Evolutionary conservation across 495 filamentous ascomycete genomes (phyloP).

Genomic region (Astrothelium macrocarpum): DNA sequence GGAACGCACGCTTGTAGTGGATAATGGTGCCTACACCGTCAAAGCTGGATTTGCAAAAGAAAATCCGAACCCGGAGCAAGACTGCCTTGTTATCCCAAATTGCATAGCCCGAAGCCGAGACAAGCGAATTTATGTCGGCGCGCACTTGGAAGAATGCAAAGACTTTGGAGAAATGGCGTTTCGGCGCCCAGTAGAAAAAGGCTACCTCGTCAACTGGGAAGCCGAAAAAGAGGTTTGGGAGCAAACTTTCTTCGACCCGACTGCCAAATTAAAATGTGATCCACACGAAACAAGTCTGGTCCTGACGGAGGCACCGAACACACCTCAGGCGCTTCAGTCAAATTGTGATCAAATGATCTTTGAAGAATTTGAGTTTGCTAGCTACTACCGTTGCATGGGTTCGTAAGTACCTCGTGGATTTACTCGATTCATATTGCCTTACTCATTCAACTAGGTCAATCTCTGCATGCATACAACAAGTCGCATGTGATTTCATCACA

Average conservation of each 20-base stretch:
- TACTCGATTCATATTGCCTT: not conserved
- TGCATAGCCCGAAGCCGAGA: slow-evolving; percentile 76
- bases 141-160: slow-evolving; percentile 67
- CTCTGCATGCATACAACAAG: slow-evolving; percentile 80
- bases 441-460: slow-evolving; percentile 41
- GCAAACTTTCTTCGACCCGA: slow-evolving; percentile 70
- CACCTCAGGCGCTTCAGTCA: slow-evolving; percentile 64
- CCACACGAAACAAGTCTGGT: slow-evolving; percentile 73
- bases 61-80: slow-evolving; percentile 22
- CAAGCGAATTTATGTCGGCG: slow-evolving; percentile 65
- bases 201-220: slow-evolving; percentile 95
- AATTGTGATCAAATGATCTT: slow-evolving; percentile 96
- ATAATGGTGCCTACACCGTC: slow-evolving; percentile 89
- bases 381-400: slow-evolving; percentile 69
- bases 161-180: slow-evolving; percentile 88
- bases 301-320: slow-evolving; percentile 86
- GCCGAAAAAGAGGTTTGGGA: slow-evolving; percentile 95
- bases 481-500: slow-evolving; percentile 33
- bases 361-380: slow-evolving; percentile 93
- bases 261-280: slow-evolving; percentile 57
- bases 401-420: slow-evolving; percentile 28
- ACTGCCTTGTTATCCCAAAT: slow-evolving; percentile 72
- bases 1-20: slow-evolving; percentile 58
- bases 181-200: slow-evolving; percentile 87
- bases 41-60: slow-evolving; percentile 74